Conservation (phyloP, 179 eudicot genomes). For the Drosera spatulata region DNA sequence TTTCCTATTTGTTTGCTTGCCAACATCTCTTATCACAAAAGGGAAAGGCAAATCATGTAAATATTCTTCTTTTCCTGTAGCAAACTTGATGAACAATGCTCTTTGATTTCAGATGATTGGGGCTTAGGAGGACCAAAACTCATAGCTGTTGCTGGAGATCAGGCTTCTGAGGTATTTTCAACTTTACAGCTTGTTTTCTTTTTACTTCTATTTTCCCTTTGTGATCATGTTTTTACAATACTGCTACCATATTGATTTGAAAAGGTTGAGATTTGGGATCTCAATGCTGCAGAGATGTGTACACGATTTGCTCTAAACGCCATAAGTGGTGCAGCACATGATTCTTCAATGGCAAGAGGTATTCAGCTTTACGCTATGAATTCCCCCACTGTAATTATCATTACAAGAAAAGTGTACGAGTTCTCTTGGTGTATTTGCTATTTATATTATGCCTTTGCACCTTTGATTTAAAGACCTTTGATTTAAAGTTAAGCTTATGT, state of each 20-base stretch:
- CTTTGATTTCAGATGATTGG: slow-evolving; percentile 21
- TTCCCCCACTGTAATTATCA: too few species aligned
- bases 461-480: too few species aligned
- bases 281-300: slow-evolving; percentile 57
- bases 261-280: slow-evolving; percentile 96
- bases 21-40: too few species aligned
- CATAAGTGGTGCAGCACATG: slow-evolving; percentile 16
- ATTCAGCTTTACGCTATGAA: neutral
- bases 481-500: too few species aligned
- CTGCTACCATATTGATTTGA: slow-evolving; percentile 10
- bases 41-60: too few species aligned
- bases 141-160: slow-evolving; percentile 70
- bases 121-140: slow-evolving; percentile 35
- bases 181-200: neutral
- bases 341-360: slow-evolving; percentile 48
- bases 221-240: slow-evolving; percentile 11
- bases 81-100: slow-evolving; percentile 4
- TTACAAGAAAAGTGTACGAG: too few species aligned
- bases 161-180: slow-evolving; percentile 46
- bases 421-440: too few species aligned
- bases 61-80: too few species aligned
- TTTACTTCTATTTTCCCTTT: slow-evolving; percentile 1
- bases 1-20: neutral
- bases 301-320: slow-evolving; percentile 28
- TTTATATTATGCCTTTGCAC: too few species aligned